Evolutionary conservation across 257 asterid genomes (phyloP).

Genomic region (Linaria vulgaris): DNA sequence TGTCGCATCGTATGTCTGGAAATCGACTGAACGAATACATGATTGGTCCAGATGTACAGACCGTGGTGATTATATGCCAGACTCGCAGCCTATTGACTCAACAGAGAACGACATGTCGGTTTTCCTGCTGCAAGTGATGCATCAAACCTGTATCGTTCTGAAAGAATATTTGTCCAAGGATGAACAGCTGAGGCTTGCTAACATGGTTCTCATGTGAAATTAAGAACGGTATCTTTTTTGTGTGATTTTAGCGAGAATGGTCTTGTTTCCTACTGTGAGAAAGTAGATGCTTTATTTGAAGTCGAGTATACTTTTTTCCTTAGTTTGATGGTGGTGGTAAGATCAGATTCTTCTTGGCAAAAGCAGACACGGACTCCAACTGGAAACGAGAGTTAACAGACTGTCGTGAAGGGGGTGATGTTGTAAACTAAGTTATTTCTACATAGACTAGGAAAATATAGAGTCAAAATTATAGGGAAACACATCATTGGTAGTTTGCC

Average conservation of each 20-base stretch:
- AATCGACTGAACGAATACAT: conserved; percentile 54
- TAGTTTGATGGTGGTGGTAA: not conserved
- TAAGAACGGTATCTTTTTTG: not conserved
- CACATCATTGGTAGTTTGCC: too few relatives aligned
- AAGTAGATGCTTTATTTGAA: not conserved
- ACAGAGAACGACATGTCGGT: conserved; percentile 48
- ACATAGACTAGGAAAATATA: too few relatives aligned
- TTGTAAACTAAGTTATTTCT: too few relatives aligned
- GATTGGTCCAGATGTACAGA: conserved; percentile 42
- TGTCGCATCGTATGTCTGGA: conserved; percentile 50
- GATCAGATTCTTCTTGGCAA: not conserved
- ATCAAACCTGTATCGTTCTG: conserved; percentile 52
- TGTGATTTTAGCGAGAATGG: not conserved
- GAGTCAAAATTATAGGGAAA: too few relatives aligned
- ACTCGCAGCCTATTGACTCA: conserved; percentile 42
- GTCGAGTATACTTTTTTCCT: not conserved
- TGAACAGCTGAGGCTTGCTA: conserved; percentile 71
- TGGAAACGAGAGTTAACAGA: not conserved
- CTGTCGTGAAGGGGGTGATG: too few relatives aligned
- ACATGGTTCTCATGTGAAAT: conserved; percentile 40
- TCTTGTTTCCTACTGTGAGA: not conserved
- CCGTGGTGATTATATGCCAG: conserved; percentile 26
- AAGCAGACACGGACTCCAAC: not conserved
- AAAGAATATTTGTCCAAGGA: conserved; percentile 59
- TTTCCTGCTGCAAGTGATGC: conserved; percentile 59